Percentiles rank a stretch among this genome's conserved stretches.
Evolutionary conservation across 2,329 filamentous ascomycete species (phyloP).

Genomic region (Trichoderma sp.): DNA sequence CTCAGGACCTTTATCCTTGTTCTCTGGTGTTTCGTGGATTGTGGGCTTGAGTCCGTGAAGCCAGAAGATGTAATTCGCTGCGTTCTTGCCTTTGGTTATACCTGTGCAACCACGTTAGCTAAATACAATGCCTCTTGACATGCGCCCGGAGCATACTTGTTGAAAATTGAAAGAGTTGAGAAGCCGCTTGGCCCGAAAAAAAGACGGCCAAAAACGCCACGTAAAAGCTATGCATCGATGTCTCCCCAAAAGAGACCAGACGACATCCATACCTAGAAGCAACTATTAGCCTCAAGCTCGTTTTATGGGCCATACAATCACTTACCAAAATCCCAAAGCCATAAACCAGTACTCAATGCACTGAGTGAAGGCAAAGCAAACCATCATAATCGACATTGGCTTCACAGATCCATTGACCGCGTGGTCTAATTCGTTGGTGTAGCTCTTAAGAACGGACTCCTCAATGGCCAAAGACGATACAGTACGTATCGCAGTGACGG

Average conservation of each 20-base stretch:
- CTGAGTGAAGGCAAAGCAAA: constrained; percentile 43
- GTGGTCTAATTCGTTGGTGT: constrained; percentile 36
- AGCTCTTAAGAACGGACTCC: constrained; percentile 37
- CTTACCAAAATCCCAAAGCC: constrained; percentile 45
- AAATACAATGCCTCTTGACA: no score
- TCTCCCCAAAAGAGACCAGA: constrained; percentile 44
- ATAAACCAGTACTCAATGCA: constrained; percentile 43
- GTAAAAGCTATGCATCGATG: constrained; percentile 55
- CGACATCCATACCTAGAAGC: constrained; percentile 39
- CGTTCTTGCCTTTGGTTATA: constrained; percentile 53
- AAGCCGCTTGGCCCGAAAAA: constrained; percentile 46
- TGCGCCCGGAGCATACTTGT: constrained; percentile 39
- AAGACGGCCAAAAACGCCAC: constrained; percentile 55
- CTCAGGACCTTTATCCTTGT: constrained; percentile 41
- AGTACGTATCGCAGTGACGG: constrained; percentile 43
- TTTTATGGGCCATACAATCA: not conserved
- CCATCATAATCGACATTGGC: constrained; percentile 39
- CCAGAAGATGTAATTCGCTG: constrained; percentile 55
- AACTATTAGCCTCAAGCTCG: not conserved
- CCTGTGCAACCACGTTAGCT: constrained; percentile 29
- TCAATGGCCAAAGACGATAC: constrained; percentile 47
- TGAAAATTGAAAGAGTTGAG: constrained; percentile 49
- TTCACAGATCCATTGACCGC: constrained; percentile 35
- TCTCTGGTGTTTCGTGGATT: constrained; percentile 46
- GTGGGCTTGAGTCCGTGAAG: constrained; percentile 45